Percentiles rank a stretch among this genome's conserved stretches.
Conservation (phyloP, 352 stramenopile species). For the Globisporangium mamillatum region DNA sequence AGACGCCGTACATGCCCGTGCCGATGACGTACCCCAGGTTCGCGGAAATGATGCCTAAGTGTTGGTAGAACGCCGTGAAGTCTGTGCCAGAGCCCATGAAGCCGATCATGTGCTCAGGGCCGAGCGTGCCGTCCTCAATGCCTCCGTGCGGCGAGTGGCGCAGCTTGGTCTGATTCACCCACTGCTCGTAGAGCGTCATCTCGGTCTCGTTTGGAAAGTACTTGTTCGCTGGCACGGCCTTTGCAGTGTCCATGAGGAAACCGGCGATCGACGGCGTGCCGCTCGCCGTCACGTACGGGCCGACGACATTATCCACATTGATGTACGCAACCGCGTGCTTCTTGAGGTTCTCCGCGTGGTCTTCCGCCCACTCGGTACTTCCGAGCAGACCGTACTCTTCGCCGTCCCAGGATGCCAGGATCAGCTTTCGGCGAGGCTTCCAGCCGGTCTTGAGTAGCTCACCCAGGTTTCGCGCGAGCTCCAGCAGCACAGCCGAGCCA, state of each 20-base stretch:
- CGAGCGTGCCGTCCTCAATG: constrained; percentile 22
- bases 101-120: constrained; percentile 35
- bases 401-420: constrained; percentile 81
- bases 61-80: constrained; percentile 77
- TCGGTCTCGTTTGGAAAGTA: constrained; percentile 28
- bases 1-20: constrained; percentile 55
- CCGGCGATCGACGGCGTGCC: constrained; percentile 72
- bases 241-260: constrained; percentile 51
- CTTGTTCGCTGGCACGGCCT: constrained; percentile 57
- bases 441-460: constrained; percentile 63
- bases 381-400: constrained; percentile 85
- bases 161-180: constrained; percentile 29
- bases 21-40: constrained; percentile 54
- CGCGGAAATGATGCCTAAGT: constrained; percentile 73
- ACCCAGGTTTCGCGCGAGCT: constrained; percentile 77
- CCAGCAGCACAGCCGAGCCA: constrained; percentile 74
- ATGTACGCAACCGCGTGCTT: constrained; percentile 74
- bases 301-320: constrained; percentile 80
- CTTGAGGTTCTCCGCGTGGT: constrained; percentile 46
- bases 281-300: constrained; percentile 41
- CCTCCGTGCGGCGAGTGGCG: constrained; percentile 17
- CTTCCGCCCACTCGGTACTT: constrained; percentile 80
- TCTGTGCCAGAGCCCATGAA: constrained; percentile 59
- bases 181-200: constrained; percentile 38
- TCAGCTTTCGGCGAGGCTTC: constrained; percentile 67